Evolutionary conservation across 805 yeast species (phyloP), one percentile per base, ranked within the genome.

Genomic region (Saturnispora hagleri): DNA sequence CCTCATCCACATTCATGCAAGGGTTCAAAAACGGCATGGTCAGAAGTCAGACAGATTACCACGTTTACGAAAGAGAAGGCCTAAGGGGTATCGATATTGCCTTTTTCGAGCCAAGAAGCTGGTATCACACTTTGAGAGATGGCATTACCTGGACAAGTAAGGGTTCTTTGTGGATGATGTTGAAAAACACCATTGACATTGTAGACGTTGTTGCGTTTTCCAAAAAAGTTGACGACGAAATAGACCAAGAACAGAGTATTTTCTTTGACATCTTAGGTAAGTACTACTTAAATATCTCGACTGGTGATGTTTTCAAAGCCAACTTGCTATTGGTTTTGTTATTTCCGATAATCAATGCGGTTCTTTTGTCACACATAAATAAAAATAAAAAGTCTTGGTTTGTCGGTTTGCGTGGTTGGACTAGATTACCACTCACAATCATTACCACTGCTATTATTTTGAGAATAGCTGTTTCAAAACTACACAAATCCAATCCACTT

Each of bases 41-140:
- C 34, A 75, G 75, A 51, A 84, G 95, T 57, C 91, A 89, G 66
- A 90, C 97, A 1, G 97, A 90, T 63, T 90, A 84, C 66, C 77
- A 80, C 55, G 80, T 88, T 3, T 90, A 89, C 63, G 65, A 69
- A 43, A 74, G 76, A 51, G 68, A 76, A 47, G 95, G 93, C 0
- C 63, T 88, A 48, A 74, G 95, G 57, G 97, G 97, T 10, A 74
- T 89, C 62, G 97, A 90, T 67, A 78, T 90, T 59, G 96, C 97
- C 1, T 90, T 90, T 65, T 89, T 79, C 64, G 84, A 81, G 60
- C 96, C 96, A 24, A 76, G 97, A 60, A 79, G 86, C 48, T 67
- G 86, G 42, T 90, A 90, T 60, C 97, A 90, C 62, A 90, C 97
- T 1, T 68, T 71, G 15, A 73, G 79, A 45, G 97, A 90, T 65